Percentiles rank a stretch among this genome's conserved stretches.
Evolutionary conservation across 192 early-diverging fungal genomes (phyloP).

Genomic region (Mortierella hygrophila): DNA sequence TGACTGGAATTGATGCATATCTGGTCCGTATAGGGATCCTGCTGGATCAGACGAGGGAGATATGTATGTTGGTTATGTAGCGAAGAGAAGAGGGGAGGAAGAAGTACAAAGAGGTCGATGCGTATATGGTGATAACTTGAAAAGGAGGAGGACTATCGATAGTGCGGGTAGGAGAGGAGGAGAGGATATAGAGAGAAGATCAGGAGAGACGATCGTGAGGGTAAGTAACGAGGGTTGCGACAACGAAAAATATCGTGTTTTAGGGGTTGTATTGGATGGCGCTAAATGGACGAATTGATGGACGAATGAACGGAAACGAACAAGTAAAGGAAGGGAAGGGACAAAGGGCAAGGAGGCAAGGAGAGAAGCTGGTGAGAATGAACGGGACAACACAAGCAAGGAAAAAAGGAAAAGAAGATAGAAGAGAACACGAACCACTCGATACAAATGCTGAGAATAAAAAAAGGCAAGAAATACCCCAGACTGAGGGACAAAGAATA

Average conservation of each 20-base stretch:
- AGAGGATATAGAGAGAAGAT: neutral
- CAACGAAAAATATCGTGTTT: neutral
- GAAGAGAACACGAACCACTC: neutral
- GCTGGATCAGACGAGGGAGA: neutral
- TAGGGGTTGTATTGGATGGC: neutral
- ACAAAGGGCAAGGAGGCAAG: neutral
- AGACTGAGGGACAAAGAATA: neutral
- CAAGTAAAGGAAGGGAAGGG: neutral
- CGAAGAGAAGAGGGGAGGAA: neutral
- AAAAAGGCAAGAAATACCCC: neutral
- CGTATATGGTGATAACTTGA: neutral
- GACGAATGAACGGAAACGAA: neutral
- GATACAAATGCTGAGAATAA: neutral
- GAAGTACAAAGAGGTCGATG: neutral
- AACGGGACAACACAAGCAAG: neutral
- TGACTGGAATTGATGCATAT: constrained; percentile 43
- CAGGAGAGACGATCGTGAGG: neutral
- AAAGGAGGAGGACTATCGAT: neutral
- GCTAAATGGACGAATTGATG: neutral
- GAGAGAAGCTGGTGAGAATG: neutral
- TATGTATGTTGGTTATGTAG: neutral
- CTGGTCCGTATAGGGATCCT: neutral
- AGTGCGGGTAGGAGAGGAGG: neutral
- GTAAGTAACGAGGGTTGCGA: neutral
- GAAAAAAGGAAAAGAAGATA: neutral